Evolutionary conservation across 129 eudicot species (phyloP), one percentile per base, ranked within the genome.

Genomic region (Flaveria robusta): DNA sequence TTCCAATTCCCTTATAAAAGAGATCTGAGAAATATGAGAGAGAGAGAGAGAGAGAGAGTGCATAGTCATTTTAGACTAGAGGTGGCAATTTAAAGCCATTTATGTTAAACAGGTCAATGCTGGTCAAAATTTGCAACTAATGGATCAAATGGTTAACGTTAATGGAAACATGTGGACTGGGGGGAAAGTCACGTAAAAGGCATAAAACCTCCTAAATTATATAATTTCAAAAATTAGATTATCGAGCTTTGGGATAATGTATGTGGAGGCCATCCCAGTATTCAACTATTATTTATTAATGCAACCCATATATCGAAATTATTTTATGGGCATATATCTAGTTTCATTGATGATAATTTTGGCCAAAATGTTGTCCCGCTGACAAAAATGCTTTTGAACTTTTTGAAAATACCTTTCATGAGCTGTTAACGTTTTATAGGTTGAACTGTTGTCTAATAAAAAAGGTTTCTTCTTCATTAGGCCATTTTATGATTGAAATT

Each of bases 1-100:
- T 76, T 83, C 74, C 69, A 24, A 45, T 29, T 27, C 23, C 43
- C 60, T 52, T 27, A 31, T 8, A 42, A 18, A 66, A 66, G 49
- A 65, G 70, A 37, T 27, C 20, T 29, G 45, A 64, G 69, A 64
- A 31, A 31, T 24, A 23, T 1, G 14, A 7, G 47, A 2, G 23
- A 16, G 70, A 31, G 70, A 8, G 45, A 63, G 68, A 60, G 67
- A 26, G 67, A 26, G 41, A 26, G 67, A 22, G 62, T 58, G 11
- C 66, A 58, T 58, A 58, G 41, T 26, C 41, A 24, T 26, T 26
- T 27, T 5, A 11, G 22, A 31, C 64, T 56, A 56, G 27, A 56
- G 64, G 66, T 59, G 9, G 34, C 62, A 55, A 55, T 55, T 55
- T 55, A 27, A 59, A 59, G 37, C 9, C 8, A 0, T 59, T 23